These are phyloP conservation scores for Carnegiea gigantea DNA, from an alignment of 179 eudicot genomes.

Conservation along the genomic window DNA sequence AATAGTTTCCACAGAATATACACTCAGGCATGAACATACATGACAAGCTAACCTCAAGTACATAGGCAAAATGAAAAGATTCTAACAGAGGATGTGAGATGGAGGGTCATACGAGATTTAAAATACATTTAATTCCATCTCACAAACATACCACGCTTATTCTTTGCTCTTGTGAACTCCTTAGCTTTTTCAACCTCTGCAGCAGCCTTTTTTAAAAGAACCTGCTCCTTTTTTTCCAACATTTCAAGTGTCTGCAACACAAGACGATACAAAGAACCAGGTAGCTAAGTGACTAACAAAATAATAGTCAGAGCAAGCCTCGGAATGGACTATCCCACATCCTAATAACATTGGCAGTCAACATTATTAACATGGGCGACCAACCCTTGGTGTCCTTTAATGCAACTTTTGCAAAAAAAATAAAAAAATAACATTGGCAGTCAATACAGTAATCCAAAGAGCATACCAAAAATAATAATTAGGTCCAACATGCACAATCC, in stretches of 20 bases:
- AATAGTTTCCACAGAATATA: no score
- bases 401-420: no score
- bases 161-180: slow-evolving; percentile 66
- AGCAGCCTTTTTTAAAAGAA: slow-evolving; percentile 66
- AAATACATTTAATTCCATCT: not conserved
- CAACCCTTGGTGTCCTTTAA: no score
- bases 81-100: not conserved
- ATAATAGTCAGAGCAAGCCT: not conserved
- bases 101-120: not conserved
- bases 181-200: slow-evolving; percentile 83
- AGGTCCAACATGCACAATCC: not conserved
- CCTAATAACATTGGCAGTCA: not conserved
- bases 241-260: slow-evolving; percentile 69
- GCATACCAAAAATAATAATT: not conserved
- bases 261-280: not conserved
- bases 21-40: not conserved
- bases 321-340: not conserved
- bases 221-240: slow-evolving; percentile 84
- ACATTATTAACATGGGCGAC: no score
- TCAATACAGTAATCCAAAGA: not conserved
- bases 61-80: not conserved
- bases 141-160: slow-evolving; percentile 65
- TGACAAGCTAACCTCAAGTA: not conserved
- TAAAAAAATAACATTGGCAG: not conserved
- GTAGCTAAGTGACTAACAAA: not conserved